Percentiles rank a stretch among this genome's conserved stretches.
These are phyloP conservation scores for Salix brachista DNA, from an alignment of 345 rosid species.

Conservation along the genomic window DNA sequence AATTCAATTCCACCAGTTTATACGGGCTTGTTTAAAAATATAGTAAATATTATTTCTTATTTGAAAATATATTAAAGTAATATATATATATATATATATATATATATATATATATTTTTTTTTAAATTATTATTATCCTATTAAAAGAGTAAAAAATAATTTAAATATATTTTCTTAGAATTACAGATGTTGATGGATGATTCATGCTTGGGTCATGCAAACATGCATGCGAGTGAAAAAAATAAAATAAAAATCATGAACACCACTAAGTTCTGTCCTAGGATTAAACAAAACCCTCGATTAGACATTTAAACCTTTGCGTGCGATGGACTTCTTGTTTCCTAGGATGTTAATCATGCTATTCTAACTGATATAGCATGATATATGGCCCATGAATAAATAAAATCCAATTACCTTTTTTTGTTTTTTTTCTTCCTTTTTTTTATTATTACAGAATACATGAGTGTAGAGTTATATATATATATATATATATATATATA, in stretches of 20 bases:
- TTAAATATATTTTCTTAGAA: too few species aligned
- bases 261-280: background rate
- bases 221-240: background rate
- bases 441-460: background rate
- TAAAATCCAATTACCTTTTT: background rate
- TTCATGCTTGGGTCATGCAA: background rate
- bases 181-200: background rate
- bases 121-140: too few species aligned
- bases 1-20: background rate
- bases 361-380: background rate
- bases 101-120: too few species aligned
- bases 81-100: too few species aligned
- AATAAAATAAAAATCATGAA: background rate
- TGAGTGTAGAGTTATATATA: too few species aligned
- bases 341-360: background rate
- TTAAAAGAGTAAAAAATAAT: too few species aligned
- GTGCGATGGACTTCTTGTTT: background rate
- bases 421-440: background rate
- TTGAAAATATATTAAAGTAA: too few species aligned
- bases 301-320: background rate
- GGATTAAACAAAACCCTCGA: background rate
- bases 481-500: too few species aligned
- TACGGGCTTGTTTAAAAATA: too few species aligned
- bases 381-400: background rate
- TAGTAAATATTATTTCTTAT: too few species aligned